These are phyloP conservation scores for Thelonectria blattea DNA, from an alignment of 2,329 filamentous ascomycete genomes.

Conservation along the genomic window DNA sequence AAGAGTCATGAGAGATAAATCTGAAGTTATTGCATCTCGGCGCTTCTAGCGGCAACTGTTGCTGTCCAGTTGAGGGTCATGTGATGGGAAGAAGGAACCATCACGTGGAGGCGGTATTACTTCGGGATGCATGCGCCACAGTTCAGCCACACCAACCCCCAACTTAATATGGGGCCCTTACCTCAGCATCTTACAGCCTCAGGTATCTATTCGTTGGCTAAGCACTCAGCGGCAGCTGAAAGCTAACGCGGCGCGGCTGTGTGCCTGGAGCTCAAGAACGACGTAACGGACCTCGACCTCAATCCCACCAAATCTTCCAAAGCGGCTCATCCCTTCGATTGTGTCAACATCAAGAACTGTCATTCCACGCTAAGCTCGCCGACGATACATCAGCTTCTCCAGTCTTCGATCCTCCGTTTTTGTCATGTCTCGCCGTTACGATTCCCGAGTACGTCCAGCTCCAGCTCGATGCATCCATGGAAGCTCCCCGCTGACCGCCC, in stretches of 20 bases:
- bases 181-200: slow-evolving; percentile 23
- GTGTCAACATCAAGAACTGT: not conserved
- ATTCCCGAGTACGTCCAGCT: slow-evolving; percentile 79
- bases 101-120: not conserved
- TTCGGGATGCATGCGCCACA: not conserved
- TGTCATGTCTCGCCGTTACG: slow-evolving; percentile 94
- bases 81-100: not conserved
- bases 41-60: slow-evolving; percentile 3
- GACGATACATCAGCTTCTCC: slow-evolving; percentile 13
- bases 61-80: not conserved
- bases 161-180: slow-evolving; percentile 3
- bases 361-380: slow-evolving; percentile 9
- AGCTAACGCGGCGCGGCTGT: slow-evolving; percentile 48
- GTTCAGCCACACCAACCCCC: not conserved
- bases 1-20: no score
- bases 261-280: slow-evolving; percentile 51
- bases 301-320: slow-evolving; percentile 26
- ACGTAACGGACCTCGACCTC: slow-evolving; percentile 26
- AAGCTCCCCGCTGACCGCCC: slow-evolving; percentile 31
- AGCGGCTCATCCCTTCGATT: slow-evolving; percentile 14
- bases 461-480: slow-evolving; percentile 15
- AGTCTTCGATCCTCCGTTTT: slow-evolving; percentile 20
- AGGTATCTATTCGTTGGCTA: slow-evolving; percentile 31
- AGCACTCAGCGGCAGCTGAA: slow-evolving; percentile 25
- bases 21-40: slow-evolving; percentile 1